Conservation (phyloP, 2,329 filamentous ascomycete species). For the Falciphora oryzae region DNA sequence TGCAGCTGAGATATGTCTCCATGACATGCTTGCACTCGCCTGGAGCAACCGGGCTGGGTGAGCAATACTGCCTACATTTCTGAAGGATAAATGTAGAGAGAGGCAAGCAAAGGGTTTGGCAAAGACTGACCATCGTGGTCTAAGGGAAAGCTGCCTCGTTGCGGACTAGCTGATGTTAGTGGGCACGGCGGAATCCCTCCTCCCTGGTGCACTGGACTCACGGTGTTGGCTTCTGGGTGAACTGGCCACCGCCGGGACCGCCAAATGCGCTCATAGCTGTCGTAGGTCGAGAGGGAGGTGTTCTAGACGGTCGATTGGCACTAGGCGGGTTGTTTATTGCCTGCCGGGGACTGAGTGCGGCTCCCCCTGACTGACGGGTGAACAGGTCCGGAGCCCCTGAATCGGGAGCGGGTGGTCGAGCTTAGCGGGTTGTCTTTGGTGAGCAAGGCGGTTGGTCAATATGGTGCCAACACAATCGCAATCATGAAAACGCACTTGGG, state of each 20-base stretch:
- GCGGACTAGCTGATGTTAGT: slow-evolving; percentile 51
- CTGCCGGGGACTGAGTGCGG: no score
- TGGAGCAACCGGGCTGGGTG: slow-evolving; percentile 27
- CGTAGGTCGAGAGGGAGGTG: neutral
- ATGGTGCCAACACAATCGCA: no score
- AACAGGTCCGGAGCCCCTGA: no score
- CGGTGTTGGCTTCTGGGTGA: slow-evolving; percentile 27
- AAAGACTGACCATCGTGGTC: slow-evolving; percentile 69
- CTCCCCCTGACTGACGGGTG: no score
- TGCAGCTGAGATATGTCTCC: slow-evolving; percentile 76
- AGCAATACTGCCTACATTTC: neutral
- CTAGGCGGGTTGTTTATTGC: no score
- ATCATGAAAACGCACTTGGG: no score
- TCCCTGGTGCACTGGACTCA: slow-evolving; percentile 18
- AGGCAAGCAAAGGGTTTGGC: no score
- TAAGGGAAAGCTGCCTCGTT: slow-evolving; percentile 91
- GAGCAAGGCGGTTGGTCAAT: no score
- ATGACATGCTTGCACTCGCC: slow-evolving; percentile 93
- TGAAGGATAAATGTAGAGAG: neutral
- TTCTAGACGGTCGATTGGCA: no score
- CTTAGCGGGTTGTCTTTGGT: no score
- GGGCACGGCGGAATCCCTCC: neutral
- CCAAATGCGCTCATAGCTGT: slow-evolving; percentile 21
- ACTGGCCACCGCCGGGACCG: slow-evolving; percentile 20
- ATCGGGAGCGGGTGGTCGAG: no score